phyloP scores from a whole-genome alignment of 208 protist species.

The Wallacemonas collosoma region DNA sequence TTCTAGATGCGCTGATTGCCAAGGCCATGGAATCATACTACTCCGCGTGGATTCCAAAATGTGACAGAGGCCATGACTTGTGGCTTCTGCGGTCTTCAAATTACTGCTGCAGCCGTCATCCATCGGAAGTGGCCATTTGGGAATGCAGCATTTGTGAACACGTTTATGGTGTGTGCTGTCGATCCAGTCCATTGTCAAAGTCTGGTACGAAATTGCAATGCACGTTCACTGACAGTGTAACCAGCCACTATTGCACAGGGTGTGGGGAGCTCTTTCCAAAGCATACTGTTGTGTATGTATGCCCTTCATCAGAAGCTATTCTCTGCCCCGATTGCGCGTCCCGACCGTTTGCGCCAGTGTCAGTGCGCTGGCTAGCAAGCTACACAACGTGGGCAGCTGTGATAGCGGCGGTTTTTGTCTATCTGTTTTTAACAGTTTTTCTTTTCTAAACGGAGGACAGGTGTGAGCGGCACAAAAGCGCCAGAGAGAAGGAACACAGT shows the following conservation, averaged over 20 bases:
- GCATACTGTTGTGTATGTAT: slow-evolving; percentile 27
- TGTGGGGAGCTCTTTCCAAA: slow-evolving; percentile 50
- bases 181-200: slow-evolving; percentile 37
- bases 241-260: slow-evolving; percentile 22
- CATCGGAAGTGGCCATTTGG: slow-evolving; percentile 63
- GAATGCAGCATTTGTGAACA: slow-evolving; percentile 77
- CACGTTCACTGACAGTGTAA: slow-evolving; percentile 12
- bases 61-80: slow-evolving; percentile 65
- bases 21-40: slow-evolving; percentile 53
- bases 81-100: slow-evolving; percentile 58
- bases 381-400: slow-evolving; percentile 54
- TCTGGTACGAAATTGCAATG: slow-evolving; percentile 27
- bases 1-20: slow-evolving; percentile 51
- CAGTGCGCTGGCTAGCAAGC: slow-evolving; percentile 67
- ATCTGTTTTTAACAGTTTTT: slow-evolving; percentile 17
- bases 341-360: slow-evolving; percentile 50
- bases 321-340: slow-evolving; percentile 81
- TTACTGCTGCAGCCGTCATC: slow-evolving; percentile 62
- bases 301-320: slow-evolving; percentile 2
- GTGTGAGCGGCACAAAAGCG: slow-evolving; percentile 1
- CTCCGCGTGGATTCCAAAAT: slow-evolving; percentile 59
- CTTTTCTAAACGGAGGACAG: slow-evolving; percentile 21
- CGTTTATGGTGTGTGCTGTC: slow-evolving; percentile 76
- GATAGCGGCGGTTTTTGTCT: slow-evolving; percentile 20
- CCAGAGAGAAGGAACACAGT: no score